Evolutionary conservation across 169 alveolate genomes (phyloP).

Genomic region (Miamiensis avidus): DNA sequence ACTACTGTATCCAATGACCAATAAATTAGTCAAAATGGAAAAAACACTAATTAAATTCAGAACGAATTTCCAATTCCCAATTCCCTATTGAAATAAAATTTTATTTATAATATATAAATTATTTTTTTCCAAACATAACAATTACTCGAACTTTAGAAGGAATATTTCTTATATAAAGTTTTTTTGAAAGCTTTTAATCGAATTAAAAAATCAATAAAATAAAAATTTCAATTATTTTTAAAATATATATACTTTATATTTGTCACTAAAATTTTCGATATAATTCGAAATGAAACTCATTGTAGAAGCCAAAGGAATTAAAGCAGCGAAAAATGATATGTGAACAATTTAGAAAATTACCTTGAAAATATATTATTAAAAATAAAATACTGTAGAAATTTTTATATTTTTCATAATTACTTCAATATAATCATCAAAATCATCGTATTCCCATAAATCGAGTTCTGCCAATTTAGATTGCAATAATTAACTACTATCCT

Average conservation of each 20-base stretch:
- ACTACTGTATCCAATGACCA: too few relatives aligned
- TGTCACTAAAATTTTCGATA: constrained; percentile 41
- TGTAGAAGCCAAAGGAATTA: constrained; percentile 41
- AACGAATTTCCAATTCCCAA: not conserved
- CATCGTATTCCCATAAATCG: constrained; percentile 39
- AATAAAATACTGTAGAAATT: not conserved
- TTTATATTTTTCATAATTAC: constrained; percentile 6
- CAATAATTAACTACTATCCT: constrained; percentile 4
- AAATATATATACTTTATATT: constrained; percentile 10
- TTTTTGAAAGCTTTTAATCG: not conserved
- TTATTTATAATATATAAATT: too few relatives aligned
- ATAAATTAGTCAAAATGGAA: too few relatives aligned
- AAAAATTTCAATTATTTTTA: too few relatives aligned
- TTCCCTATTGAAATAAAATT: not conserved
- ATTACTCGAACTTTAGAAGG: constrained; percentile 7
- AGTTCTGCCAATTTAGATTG: constrained; percentile 12
- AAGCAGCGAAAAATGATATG: constrained; percentile 38
- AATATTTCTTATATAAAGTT: constrained; percentile 11
- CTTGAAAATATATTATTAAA: not conserved
- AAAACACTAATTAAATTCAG: not conserved
- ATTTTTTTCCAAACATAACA: not conserved
- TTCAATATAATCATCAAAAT: constrained; percentile 52
- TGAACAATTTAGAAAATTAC: constrained; percentile 35
- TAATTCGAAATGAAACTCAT: constrained; percentile 28
- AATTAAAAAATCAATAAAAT: too few relatives aligned